Conservation (phyloP, 1,284 basidiomycete genomes). For the Earliella scabrosa region DNA sequence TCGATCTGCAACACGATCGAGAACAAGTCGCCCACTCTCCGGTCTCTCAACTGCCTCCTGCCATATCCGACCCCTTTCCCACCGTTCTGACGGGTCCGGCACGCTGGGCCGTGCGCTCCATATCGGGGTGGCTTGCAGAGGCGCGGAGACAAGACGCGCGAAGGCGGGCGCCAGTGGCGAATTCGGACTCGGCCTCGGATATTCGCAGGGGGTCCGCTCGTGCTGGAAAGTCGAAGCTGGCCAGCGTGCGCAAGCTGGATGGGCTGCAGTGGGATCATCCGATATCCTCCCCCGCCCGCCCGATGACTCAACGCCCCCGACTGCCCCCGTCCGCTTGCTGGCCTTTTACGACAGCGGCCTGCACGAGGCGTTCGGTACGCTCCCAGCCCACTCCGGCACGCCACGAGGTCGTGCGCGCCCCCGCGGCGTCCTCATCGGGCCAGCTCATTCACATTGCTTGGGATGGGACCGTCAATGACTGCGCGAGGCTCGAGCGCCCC, state of each 20-base stretch:
- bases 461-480: slow-evolving; percentile 7
- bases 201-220: too few relatives aligned
- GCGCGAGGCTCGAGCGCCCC: not conserved
- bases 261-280: slow-evolving; percentile 23
- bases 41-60: slow-evolving; percentile 14
- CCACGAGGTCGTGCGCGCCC: too few relatives aligned
- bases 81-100: not conserved
- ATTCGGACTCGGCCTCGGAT: too few relatives aligned
- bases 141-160: not conserved
- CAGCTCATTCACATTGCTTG: slow-evolving; percentile 16
- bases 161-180: too few relatives aligned
- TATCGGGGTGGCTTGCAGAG: slow-evolving; percentile 1
- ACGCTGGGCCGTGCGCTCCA: slow-evolving; percentile 8
- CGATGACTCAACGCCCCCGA: slow-evolving; percentile 30
- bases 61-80: slow-evolving; percentile 7
- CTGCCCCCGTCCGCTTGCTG: slow-evolving; percentile 17
- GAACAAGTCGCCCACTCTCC: slow-evolving; percentile 22
- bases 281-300: slow-evolving; percentile 28
- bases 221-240: too few relatives aligned
- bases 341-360: slow-evolving; percentile 22
- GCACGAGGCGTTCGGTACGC: slow-evolving; percentile 30
- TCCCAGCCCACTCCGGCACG: slow-evolving; percentile 11
- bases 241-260: too few relatives aligned
- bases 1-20: slow-evolving; percentile 29
- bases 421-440: too few relatives aligned